Conservation (phyloP, 495 filamentous ascomycete species). For the Hyaloscypha hepaticicola region DNA sequence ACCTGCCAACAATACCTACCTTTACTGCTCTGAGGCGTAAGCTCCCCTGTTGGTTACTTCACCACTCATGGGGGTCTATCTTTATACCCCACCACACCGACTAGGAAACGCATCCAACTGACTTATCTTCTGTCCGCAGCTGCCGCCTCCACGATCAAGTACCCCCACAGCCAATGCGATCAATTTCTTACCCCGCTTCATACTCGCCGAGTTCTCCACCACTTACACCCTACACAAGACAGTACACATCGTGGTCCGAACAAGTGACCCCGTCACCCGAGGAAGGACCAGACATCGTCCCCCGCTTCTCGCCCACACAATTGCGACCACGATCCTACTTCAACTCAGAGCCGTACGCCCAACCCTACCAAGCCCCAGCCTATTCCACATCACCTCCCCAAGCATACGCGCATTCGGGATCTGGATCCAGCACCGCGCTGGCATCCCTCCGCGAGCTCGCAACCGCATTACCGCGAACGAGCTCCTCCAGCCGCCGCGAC, state of each 20-base stretch:
- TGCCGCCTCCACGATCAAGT: conserved; percentile 33
- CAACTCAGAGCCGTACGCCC: conserved; percentile 26
- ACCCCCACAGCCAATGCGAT: conserved; percentile 14
- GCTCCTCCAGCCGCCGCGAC: background rate
- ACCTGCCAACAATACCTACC: conserved; percentile 23
- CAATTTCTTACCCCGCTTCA: conserved; percentile 13
- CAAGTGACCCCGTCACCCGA: conserved; percentile 8
- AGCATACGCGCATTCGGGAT: conserved; percentile 3
- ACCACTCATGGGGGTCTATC: conserved; percentile 11
- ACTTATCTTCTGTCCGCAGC: conserved; percentile 12
- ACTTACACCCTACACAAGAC: conserved; percentile 22
- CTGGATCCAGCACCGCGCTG: conserved; percentile 23
- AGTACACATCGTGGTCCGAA: conserved; percentile 10
- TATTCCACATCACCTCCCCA: conserved; percentile 8
- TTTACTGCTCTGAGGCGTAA: conserved; percentile 33
- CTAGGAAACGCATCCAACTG: conserved; percentile 4
- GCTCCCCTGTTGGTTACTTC: conserved; percentile 6
- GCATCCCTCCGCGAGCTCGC: conserved; percentile 26
- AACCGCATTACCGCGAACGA: conserved; percentile 23
- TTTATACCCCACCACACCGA: background rate
- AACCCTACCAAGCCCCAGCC: conserved; percentile 20
- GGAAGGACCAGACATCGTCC: conserved; percentile 34
- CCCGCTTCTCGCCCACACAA: conserved; percentile 32
- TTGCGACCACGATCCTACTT: conserved; percentile 33
- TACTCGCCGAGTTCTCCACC: conserved; percentile 25